Base-by-base conservation (phyloP, 371 early-diverging fungal species). In the Mortierella sp. region DNA sequence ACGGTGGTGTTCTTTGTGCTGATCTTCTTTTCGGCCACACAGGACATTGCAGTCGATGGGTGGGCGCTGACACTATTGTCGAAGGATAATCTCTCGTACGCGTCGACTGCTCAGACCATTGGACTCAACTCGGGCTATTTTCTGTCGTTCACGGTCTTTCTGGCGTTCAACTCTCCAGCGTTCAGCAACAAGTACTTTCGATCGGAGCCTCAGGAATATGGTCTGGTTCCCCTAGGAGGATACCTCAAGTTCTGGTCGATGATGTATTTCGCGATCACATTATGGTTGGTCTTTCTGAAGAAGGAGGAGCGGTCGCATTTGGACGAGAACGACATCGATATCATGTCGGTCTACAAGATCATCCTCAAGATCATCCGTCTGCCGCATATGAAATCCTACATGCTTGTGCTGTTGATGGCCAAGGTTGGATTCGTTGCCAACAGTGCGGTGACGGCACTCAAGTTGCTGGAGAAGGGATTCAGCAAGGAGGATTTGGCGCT, bases 41-140 rank as follows among this genome's bases (percentile, higher is more conserved):
- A 99, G 90, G 99, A 99, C 80, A 97, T 99, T 87, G 99, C 99
- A 14, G 99, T 99, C 1, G 99, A 99, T 86, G 99, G 96, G 8
- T 99, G 99, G 99, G 99, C 99, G 0, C 88, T 99, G 77, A 98
- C 98, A 0, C 88, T 99, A 35, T 88, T 99, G 51, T 94, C 96
- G 8, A 95, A 97, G 81, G 97, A 98, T 46, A 96, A 95, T 79
- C 89, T 97, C 51, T 95, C 95, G 0, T 96, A 95, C 83, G 98
- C 99, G 0, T 97, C 97, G 35, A 97, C 98, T 2, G 97, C 97
- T n/a, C 98, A 99, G 83, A 99, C 99, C 0, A 95, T 99, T 73
- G 99, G 99, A 7, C 89, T 99, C 51, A 99, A 97, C 87, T 93
- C 95, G 54, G 98, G 99, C 14, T 98, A 97, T 83, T 99, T 99